phyloP scores from a whole-genome alignment of 2,329 filamentous ascomycete species.

The Myriangium duriaei region DNA sequence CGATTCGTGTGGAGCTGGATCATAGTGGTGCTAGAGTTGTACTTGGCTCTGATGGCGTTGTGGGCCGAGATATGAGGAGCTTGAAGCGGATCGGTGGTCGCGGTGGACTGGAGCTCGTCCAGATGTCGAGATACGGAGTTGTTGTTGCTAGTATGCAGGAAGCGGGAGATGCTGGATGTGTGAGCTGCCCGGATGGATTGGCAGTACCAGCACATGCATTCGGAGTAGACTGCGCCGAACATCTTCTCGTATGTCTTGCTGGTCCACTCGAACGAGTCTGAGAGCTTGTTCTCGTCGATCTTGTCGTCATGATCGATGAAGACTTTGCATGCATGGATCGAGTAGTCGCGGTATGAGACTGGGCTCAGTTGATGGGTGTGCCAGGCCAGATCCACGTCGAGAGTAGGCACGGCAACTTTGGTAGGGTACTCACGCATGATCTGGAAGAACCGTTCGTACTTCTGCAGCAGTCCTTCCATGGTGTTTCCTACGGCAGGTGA shows the following conservation, averaged over 20 bases:
- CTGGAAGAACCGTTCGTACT: constrained; percentile 51
- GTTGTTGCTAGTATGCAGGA: constrained; percentile 34
- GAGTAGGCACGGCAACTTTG: constrained; percentile 51
- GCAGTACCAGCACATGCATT: constrained; percentile 78
- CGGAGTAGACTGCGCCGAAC: constrained; percentile 56
- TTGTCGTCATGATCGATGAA: constrained; percentile 81
- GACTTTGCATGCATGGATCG: constrained; percentile 33
- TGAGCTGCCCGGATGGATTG: constrained; percentile 53
- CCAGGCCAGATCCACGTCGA: constrained; percentile 66
- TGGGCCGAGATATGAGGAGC: constrained; percentile 63
- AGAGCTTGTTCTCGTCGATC: constrained; percentile 54
- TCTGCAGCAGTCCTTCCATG: constrained; percentile 50
- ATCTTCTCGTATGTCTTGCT: constrained; percentile 53
- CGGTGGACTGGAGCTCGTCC: constrained; percentile 25
- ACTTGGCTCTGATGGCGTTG: constrained; percentile 44
- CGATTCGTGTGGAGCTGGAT: constrained; percentile 17
- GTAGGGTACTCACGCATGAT: constrained; percentile 41
- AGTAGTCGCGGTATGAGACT: constrained; percentile 48
- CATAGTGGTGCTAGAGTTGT: constrained; percentile 16
- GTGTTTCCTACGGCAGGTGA: constrained; percentile 52
- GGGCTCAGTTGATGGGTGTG: constrained; percentile 70
- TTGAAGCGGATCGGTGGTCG: constrained; percentile 40
- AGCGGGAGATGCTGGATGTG: constrained; percentile 34
- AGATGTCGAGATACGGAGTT: constrained; percentile 20
- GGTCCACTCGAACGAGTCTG: constrained; percentile 58